These are phyloP conservation scores for Kodamaea neixiangensis DNA, from an alignment of 805 yeast genomes.

Conservation along the genomic window DNA sequence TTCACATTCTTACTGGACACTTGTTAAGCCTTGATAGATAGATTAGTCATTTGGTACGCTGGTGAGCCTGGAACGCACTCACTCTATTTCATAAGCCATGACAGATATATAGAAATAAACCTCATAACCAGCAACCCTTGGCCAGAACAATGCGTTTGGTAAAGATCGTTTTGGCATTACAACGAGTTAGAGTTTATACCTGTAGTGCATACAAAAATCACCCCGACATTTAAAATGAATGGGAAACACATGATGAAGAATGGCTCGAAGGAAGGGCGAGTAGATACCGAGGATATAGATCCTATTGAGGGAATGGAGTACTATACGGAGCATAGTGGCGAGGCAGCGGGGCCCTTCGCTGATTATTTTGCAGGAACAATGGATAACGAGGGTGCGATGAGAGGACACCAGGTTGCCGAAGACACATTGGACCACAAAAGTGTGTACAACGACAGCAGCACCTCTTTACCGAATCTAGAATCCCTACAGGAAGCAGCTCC, in stretches of 20 bases:
- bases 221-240: background rate
- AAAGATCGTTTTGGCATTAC: background rate
- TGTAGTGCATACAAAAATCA: background rate
- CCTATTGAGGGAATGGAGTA: background rate
- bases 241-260: background rate
- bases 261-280: background rate
- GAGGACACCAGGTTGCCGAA: background rate
- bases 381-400: background rate
- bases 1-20: background rate
- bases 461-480: constrained; percentile 1
- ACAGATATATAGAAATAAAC: no score
- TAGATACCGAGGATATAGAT: background rate
- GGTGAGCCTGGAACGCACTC: no score
- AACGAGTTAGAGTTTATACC: background rate
- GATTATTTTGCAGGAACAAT: background rate
- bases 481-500: background rate
- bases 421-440: background rate
- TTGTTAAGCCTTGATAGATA: background rate
- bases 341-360: background rate
- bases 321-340: background rate
- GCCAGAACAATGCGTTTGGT: background rate
- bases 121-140: background rate
- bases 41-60: background rate
- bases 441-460: constrained; percentile 3
- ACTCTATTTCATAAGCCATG: background rate